These are phyloP conservation scores for Sedum album DNA, from an alignment of 164 flowering plant species.

Conservation along the genomic window DNA sequence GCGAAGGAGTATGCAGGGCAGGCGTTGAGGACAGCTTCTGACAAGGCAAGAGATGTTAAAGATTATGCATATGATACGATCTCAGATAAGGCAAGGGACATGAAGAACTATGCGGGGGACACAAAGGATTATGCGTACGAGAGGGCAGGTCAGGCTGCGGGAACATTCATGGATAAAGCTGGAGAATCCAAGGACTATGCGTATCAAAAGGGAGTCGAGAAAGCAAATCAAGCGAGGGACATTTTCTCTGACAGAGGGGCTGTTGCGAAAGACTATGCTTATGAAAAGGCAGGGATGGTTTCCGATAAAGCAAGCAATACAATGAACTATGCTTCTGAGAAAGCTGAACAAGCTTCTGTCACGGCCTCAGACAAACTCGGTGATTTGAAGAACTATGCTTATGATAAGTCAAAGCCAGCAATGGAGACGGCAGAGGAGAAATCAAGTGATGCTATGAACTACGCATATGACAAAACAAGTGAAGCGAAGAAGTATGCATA, in stretches of 20 bases:
- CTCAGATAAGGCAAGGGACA: too few species aligned
- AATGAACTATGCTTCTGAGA: background rate
- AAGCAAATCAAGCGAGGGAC: background rate
- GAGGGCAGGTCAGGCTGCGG: background rate
- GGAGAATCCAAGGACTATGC: background rate
- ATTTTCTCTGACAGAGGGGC: background rate
- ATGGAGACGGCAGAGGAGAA: background rate
- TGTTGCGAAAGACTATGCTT: background rate
- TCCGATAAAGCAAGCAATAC: background rate
- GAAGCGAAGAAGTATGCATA: background rate
- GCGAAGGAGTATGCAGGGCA: background rate
- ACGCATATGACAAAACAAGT: background rate
- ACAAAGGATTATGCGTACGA: background rate
- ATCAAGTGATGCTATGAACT: background rate
- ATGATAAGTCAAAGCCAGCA: background rate
- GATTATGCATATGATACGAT: background rate
- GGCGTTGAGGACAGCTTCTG: background rate
- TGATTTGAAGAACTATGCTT: background rate
- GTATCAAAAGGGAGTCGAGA: background rate
- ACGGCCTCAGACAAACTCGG: background rate
- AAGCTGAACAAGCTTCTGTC: background rate
- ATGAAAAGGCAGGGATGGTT: constrained; percentile 1
- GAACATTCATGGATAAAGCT: background rate
- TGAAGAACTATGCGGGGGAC: background rate
- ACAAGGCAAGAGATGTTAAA: background rate